Evolutionary conservation across 495 filamentous ascomycete species (phyloP), one percentile per base, ranked within the genome.

Genomic region (Neurospora hispaniola): DNA sequence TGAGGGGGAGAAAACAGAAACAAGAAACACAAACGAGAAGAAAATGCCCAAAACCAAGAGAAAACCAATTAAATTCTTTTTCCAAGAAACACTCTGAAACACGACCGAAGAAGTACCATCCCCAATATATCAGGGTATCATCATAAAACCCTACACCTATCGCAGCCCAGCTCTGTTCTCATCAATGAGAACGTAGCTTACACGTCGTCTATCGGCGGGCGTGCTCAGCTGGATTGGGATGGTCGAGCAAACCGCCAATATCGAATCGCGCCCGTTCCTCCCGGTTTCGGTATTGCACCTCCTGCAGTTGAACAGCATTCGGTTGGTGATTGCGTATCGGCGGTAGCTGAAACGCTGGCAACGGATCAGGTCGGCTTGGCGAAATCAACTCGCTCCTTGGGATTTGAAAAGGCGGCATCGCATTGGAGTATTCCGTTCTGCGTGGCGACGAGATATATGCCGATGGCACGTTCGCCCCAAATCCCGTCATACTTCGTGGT

Each of bases 211-310:
- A 66, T 38, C 8, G 54, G 54, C 54, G 12, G 54, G 54, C 14
- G 27, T 66, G 54, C 23, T 66, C 54, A 35, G 27, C 75, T 35
- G 79, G 80, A 11, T 79, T 79, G 2, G 81, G 80, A 59, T 83
- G 83, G 41, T 87, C 85, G 46, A 89, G 81, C 43, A 89, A 79
- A 41, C 86, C 87, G 35, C 84, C 84, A 73, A 89, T 89, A 72
- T 87, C 87, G 41, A 89, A 82, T 14, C 86, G 82, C 59, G 81
- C 78, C 39, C 84, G 81, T 62, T 86, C 85, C 70, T 85, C 85
- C 76, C 83, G 84, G 27, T 72, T 41, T 14, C 77, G 73, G 72
- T 84, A 84, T 66, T 76, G 40, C 23, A 70, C 70, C 27, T 74
- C 62, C 41, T 72, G 71, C 12, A 71, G 72, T 11, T 83, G 75